Evolutionary conservation across 2,329 filamentous ascomycete genomes (phyloP), one percentile per base, ranked within the genome.

Genomic region (Grosmannia clavigera): DNA sequence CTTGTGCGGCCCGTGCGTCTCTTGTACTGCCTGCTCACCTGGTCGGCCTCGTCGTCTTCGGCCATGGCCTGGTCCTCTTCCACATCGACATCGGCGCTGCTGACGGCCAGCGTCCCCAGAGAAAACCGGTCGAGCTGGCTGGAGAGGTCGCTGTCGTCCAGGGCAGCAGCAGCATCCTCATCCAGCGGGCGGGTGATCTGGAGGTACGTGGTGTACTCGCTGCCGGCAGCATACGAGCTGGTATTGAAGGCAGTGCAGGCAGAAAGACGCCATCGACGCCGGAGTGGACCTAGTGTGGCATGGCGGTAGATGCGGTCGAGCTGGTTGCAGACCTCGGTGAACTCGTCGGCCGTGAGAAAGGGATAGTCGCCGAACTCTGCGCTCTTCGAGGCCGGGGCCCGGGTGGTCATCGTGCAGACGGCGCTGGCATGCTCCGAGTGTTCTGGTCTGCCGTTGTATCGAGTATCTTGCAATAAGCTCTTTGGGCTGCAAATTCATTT

Each of bases 291-390:
- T 3, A 85, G 73, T 40, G 74, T 82, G 59, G 79, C 82, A 68
- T 76, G 79, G 61, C 79, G 76, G 69, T 86, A 86, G 63, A 70
- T 76, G 46, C 78, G 74, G 63, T 86, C 83, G 27, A 86, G 75
- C 59, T 80, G 75, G 65, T 85, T 81, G 70, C 86, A 89, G 59
- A 78, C 81, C 67, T 83, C 78, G 58, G 80, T 72, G 64, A 90
- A 90, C 67, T 89, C 85, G 50, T 82, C 77, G 12, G 72, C 67
- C 12, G 73, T 79, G 33, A 90, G 76, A 61, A 79, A 81, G 7
- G 86, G 86, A 67, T 85, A 90, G 57, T 76, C 73, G 61, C 70
- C 66, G 66, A 82, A 78, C 14, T 74, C 74, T 16, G 70, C 68
- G 22, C 69, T 60, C 38, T 57, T 57, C 9, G 55, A 27, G 35